These are phyloP conservation scores for Bombardia bombarda DNA, from an alignment of 495 filamentous ascomycete genomes.

Conservation along the genomic window DNA sequence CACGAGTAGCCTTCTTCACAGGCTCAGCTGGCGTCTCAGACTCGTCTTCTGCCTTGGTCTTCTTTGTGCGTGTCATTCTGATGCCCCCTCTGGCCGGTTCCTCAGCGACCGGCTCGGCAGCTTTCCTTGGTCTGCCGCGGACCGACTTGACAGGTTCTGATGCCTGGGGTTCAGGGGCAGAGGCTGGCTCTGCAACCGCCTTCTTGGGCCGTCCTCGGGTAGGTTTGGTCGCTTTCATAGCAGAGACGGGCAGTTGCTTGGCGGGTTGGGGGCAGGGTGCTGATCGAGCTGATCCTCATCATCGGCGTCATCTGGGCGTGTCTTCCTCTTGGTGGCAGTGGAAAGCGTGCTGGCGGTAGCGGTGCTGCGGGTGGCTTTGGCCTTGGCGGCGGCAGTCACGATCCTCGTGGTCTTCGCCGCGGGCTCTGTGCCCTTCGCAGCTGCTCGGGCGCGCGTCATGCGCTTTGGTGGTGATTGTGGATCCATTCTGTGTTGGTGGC, in stretches of 20 bases:
- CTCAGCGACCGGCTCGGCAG: conserved; percentile 16
- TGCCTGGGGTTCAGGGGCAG: conserved; percentile 11
- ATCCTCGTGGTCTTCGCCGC: conserved; percentile 26
- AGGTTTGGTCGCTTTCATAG: conserved; percentile 31
- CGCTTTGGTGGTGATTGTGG: conserved; percentile 50
- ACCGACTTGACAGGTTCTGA: conserved; percentile 18
- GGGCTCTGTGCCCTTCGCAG: conserved; percentile 35
- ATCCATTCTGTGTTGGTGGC: conserved; percentile 23
- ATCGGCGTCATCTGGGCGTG: conserved; percentile 33
- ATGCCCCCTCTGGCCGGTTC: conserved; percentile 21
- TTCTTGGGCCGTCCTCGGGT: conserved; percentile 38
- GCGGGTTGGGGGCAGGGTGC: conserved; percentile 8
- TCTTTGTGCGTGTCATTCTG: conserved; percentile 26
- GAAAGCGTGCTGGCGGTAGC: conserved; percentile 12
- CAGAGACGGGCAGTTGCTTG: conserved; percentile 1
- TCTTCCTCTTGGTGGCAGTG: conserved; percentile 37
- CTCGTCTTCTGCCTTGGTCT: conserved; percentile 14
- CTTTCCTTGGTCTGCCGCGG: conserved; percentile 40
- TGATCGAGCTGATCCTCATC: conserved; percentile 20
- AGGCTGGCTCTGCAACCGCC: conserved; percentile 12
- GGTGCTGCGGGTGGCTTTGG: conserved; percentile 26
- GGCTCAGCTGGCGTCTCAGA: conserved; percentile 17
- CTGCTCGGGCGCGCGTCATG: conserved; percentile 50
- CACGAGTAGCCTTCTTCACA: conserved; percentile 30
- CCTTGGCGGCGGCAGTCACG: conserved; percentile 29